These are phyloP conservation scores for Geranium incanum DNA, from an alignment of 441 rosid genomes.

Conservation along the genomic window DNA sequence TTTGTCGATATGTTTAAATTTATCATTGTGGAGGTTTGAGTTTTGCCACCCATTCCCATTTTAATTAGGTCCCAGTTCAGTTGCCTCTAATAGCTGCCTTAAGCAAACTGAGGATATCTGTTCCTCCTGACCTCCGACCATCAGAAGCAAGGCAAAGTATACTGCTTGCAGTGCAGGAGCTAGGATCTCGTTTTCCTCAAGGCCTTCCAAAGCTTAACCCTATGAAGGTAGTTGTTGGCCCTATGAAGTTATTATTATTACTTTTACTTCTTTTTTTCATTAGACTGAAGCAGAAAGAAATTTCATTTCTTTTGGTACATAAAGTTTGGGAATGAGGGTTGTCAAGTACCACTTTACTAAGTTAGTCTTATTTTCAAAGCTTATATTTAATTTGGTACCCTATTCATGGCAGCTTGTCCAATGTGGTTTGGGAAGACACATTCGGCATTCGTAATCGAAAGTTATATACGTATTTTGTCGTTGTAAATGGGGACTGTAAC, in stretches of 20 bases:
- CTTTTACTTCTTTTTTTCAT: neutral
- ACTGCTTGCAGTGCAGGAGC: slow-evolving; percentile 77
- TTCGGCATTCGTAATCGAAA: neutral
- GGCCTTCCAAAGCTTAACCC: slow-evolving; percentile 98
- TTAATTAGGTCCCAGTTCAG: slow-evolving; percentile 83
- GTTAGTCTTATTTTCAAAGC: neutral
- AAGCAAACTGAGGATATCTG: slow-evolving; percentile 69
- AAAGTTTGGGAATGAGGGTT: neutral
- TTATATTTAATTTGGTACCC: neutral
- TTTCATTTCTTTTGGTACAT: neutral
- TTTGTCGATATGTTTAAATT: slow-evolving; percentile 13
- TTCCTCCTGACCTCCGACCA: slow-evolving; percentile 90
- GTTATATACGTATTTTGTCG: neutral
- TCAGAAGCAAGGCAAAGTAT: slow-evolving; percentile 91
- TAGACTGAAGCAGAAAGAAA: neutral
- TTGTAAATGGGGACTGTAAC: neutral
- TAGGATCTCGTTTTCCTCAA: slow-evolving; percentile 69
- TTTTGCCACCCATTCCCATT: slow-evolving; percentile 24
- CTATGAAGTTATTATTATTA: slow-evolving; percentile 1
- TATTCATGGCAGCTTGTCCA: slow-evolving; percentile 7
- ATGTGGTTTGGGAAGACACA: neutral
- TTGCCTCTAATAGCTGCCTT: slow-evolving; percentile 71
- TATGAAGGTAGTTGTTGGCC: slow-evolving; percentile 51
- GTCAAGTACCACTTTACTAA: neutral
- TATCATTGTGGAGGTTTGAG: slow-evolving; percentile 12